These are phyloP conservation scores for Dactylellina parvicollis DNA, from an alignment of 2,329 filamentous ascomycete species.

Conservation along the genomic window DNA sequence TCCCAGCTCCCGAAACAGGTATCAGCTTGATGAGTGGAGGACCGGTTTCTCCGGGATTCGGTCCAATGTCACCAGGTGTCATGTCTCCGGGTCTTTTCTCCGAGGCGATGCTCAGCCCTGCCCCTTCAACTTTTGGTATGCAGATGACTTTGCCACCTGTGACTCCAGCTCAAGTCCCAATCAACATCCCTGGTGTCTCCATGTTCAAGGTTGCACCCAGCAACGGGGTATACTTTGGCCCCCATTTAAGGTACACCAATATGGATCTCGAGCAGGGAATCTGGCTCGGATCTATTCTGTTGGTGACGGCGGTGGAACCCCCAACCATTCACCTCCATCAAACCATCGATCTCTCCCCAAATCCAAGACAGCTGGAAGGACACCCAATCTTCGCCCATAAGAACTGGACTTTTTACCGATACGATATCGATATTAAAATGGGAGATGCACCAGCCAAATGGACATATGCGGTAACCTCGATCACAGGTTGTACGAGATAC, in stretches of 20 bases:
- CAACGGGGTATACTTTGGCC: conserved; percentile 97
- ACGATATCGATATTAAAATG: conserved; percentile 91
- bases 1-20: conserved; percentile 69
- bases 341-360: conserved; percentile 88
- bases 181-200: conserved; percentile 77
- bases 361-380: conserved; percentile 84
- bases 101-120: conserved; percentile 52
- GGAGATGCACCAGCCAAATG: conserved; percentile 83
- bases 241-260: conserved; percentile 93
- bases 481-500: conserved; percentile 96
- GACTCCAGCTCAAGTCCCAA: conserved; percentile 39
- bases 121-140: conserved; percentile 65
- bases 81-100: conserved; percentile 63
- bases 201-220: conserved; percentile 93
- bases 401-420: conserved; percentile 94
- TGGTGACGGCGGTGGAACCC: conserved; percentile 88
- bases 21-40: conserved; percentile 53
- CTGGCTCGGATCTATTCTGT: conserved; percentile 92
- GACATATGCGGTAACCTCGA: conserved; percentile 98
- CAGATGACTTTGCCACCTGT: conserved; percentile 61
- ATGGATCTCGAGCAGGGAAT: conserved; percentile 92
- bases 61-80: conserved; percentile 57
- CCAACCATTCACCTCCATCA: conserved; percentile 96
- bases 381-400: conserved; percentile 88
- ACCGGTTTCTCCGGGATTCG: conserved; percentile 73